Evolutionary conservation across 495 filamentous ascomycete species (phyloP), one percentile per base, ranked within the genome.

Genomic region (Clohesyomyces aquaticus): DNA sequence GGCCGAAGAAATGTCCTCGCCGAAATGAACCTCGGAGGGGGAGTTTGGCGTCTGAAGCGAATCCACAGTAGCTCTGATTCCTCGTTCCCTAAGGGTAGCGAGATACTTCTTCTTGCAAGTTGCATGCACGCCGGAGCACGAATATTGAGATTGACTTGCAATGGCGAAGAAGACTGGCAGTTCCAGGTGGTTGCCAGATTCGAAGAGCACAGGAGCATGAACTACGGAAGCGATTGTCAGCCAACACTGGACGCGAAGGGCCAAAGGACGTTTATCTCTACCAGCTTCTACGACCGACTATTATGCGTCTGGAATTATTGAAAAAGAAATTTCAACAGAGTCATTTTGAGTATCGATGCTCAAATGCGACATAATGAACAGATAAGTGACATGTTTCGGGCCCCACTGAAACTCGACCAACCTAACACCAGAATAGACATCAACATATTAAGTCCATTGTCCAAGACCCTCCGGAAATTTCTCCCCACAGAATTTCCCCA

Each of bases 171-270:
- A 22, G 62, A 76, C n/a, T 91, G 87, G 81, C 70, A 71, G 16
- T 87, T 92, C 66, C 76, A 82, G 50, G 80, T 93, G 16, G 63
- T 96, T 42, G 88, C 83, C 1, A 82, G 82, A 65, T 94, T 94
- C 70, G 89, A 89, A 58, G 90, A 92, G 73, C 91, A 97, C 76
- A 79, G 90, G 77, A 96, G 91, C 73, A 96, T 98, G 93, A 94
- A 93, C 69, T 98, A 98, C 74, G 93, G 87, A 14, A 89, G 89
- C 63, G 91, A 91, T 77, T 82, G 88, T 26, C 85, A 87, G 75
- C 77, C 80, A 49, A 38, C 26, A 61, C 62, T 60, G 63, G 56
- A 25, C 42, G 49, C 9, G 63, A 59, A 22, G 29, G 32, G 46
- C 18, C 22, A 48, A 27, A 51, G 47, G 51, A 67, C 56, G 12